phyloP scores from a whole-genome alignment of 192 early-diverging fungal genomes.

The Coemansia sp. region DNA sequence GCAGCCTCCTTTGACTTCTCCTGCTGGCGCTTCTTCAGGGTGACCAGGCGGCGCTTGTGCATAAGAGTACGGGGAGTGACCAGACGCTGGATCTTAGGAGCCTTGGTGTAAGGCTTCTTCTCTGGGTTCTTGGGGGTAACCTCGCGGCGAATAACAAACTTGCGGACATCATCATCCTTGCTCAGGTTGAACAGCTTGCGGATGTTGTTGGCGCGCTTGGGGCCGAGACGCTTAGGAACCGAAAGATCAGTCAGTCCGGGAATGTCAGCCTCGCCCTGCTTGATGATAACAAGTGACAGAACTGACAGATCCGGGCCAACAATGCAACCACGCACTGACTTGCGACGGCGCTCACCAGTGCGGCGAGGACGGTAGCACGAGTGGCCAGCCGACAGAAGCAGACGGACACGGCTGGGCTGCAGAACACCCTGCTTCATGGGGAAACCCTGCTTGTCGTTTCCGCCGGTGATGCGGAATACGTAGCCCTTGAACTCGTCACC shows the following conservation, averaged over 20 bases:
- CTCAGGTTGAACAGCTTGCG: constrained; percentile 98
- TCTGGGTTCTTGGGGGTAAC: constrained; percentile 79
- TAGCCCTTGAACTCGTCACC: constrained; percentile 99
- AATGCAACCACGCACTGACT: constrained; percentile 99
- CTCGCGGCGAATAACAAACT: constrained; percentile 99
- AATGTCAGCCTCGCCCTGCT: constrained; percentile 95
- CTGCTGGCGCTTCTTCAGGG: constrained; percentile 83
- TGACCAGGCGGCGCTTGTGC: constrained; percentile 86
- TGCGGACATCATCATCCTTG: constrained; percentile 99
- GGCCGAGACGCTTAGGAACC: constrained; percentile 96
- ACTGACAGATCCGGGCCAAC: constrained; percentile 92
- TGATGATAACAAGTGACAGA: constrained; percentile 91
- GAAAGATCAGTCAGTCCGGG: constrained; percentile 91
- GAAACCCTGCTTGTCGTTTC: constrained; percentile 99
- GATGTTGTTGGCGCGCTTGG: constrained; percentile 98
- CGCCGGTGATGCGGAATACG: constrained; percentile 98
- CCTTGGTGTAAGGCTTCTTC: constrained; percentile 96
- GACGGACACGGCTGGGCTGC: constrained; percentile 69
- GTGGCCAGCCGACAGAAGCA: constrained; percentile 89
- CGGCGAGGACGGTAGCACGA: constrained; percentile 98
- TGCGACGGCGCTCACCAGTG: constrained; percentile 97
- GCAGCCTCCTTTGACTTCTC: constrained; percentile 71
- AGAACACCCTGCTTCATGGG: constrained; percentile 99
- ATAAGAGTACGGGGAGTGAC: constrained; percentile 96
- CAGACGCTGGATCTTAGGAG: constrained; percentile 92